Percentiles rank a stretch among this genome's conserved stretches.
Evolutionary conservation across 306 rosid genomes (phyloP).

Genomic region (Vicia villosa): DNA sequence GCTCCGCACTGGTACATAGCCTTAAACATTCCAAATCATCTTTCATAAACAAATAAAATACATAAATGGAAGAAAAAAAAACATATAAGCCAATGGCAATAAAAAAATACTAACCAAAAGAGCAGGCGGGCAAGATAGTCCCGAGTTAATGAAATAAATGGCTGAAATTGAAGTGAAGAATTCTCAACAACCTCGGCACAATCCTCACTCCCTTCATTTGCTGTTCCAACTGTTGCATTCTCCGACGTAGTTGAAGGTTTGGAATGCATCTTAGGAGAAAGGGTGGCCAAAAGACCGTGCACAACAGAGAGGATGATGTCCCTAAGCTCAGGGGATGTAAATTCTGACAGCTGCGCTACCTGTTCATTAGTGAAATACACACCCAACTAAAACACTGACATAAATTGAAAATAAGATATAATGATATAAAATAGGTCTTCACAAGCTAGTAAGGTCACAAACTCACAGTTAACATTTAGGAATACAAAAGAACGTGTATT

Average conservation of each 20-base stretch:
- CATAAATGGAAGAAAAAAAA: background rate
- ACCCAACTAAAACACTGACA: constrained; percentile 23
- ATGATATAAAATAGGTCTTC: background rate
- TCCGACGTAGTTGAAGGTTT: constrained; percentile 67
- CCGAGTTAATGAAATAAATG: constrained; percentile 70
- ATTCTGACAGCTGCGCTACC: constrained; percentile 95
- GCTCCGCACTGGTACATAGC: constrained; percentile 9
- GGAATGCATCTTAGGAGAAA: constrained; percentile 94
- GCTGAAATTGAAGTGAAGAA: constrained; percentile 84
- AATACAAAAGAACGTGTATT: constrained; percentile 2
- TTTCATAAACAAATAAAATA: background rate
- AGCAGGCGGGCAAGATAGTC: constrained; percentile 90
- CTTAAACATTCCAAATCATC: constrained; percentile 23
- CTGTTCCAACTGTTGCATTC: constrained; percentile 56
- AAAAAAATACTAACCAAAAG: constrained; percentile 72
- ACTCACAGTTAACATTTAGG: constrained; percentile 4
- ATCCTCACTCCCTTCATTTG: constrained; percentile 62
- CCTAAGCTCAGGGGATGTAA: constrained; percentile 76
- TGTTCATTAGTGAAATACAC: constrained; percentile 38
- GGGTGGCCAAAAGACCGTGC: constrained; percentile 94
- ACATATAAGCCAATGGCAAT: constrained; percentile 2
- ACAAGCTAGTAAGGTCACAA: constrained; percentile 19
- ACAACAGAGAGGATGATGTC: constrained; percentile 81
- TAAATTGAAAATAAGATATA: constrained; percentile 18
- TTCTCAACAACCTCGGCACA: constrained; percentile 88